Percentiles rank a stretch among this genome's conserved stretches.
phyloP scores from a whole-genome alignment of 2,329 filamentous ascomycete genomes.

The Chrysoporthe austroafricana region DNA sequence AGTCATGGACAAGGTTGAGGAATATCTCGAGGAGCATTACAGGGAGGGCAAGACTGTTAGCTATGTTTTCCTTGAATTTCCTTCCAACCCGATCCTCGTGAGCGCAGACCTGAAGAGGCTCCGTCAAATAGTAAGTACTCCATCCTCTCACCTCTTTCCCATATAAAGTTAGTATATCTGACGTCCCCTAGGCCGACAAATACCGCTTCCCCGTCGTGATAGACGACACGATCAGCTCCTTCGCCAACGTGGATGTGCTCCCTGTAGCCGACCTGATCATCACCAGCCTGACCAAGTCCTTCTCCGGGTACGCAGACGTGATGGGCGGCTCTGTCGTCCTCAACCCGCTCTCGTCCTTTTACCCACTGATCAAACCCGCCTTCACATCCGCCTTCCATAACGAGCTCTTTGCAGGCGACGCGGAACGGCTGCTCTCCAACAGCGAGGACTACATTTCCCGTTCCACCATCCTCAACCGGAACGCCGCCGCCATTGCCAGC shows the following conservation, averaged over 20 bases:
- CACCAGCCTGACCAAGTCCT: slow-evolving; percentile 61
- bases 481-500: slow-evolving; percentile 54
- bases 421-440: slow-evolving; percentile 52
- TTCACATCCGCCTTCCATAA: slow-evolving; percentile 43
- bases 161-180: background rate
- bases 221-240: slow-evolving; percentile 54
- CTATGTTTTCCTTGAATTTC: slow-evolving; percentile 55
- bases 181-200: slow-evolving; percentile 40
- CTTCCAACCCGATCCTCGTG: slow-evolving; percentile 50
- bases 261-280: slow-evolving; percentile 53
- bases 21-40: slow-evolving; percentile 47
- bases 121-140: slow-evolving; percentile 44
- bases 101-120: slow-evolving; percentile 46
- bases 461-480: slow-evolving; percentile 56
- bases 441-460: slow-evolving; percentile 56
- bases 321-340: slow-evolving; percentile 56
- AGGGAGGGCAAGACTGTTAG: slow-evolving; percentile 44
- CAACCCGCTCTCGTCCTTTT: slow-evolving; percentile 49
- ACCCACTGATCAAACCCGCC: slow-evolving; percentile 41
- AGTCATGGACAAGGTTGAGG: slow-evolving; percentile 48
- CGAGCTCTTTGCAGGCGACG: slow-evolving; percentile 53
- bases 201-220: slow-evolving; percentile 50
- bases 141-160: slow-evolving; percentile 32
- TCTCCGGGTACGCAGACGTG: slow-evolving; percentile 59
- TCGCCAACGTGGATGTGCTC: slow-evolving; percentile 56